phyloP scores from a whole-genome alignment of 768 basidiomycete genomes.

The Boletus eberwhitei region DNA sequence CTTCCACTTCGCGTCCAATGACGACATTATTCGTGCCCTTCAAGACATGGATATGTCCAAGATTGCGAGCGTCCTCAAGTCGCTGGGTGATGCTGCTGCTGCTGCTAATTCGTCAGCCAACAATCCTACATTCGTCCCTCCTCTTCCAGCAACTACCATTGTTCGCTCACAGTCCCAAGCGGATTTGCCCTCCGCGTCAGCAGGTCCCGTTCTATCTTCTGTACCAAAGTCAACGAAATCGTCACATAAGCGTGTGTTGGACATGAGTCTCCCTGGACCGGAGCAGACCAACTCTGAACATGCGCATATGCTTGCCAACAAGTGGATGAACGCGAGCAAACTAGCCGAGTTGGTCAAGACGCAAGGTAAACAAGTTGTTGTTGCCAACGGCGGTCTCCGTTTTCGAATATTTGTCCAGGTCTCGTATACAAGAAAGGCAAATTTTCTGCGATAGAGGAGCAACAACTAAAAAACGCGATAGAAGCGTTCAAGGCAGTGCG shows the following conservation, averaged over 20 bases:
- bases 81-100: slow-evolving; percentile 57
- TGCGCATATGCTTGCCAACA: slow-evolving; percentile 67
- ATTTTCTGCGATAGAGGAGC: slow-evolving; percentile 76
- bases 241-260: slow-evolving; percentile 38
- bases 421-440: slow-evolving; percentile 88
- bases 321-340: slow-evolving; percentile 72
- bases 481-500: slow-evolving; percentile 58
- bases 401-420: slow-evolving; percentile 39
- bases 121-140: slow-evolving; percentile 21
- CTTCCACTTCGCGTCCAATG: slow-evolving; percentile 53
- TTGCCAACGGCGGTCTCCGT: not conserved
- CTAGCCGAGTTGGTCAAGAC: slow-evolving; percentile 64
- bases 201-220: slow-evolving; percentile 39
- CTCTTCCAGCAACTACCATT: slow-evolving; percentile 25
- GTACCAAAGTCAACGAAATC: slow-evolving; percentile 35
- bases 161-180: slow-evolving; percentile 36
- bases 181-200: slow-evolving; percentile 41
- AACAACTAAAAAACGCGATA: slow-evolving; percentile 61
- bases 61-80: slow-evolving; percentile 63
- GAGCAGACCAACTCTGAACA: slow-evolving; percentile 52
- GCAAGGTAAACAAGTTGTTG: slow-evolving; percentile 46
- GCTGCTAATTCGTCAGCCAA: slow-evolving; percentile 36
- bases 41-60: slow-evolving; percentile 69
- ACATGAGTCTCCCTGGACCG: slow-evolving; percentile 40
- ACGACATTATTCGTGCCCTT: slow-evolving; percentile 69